Percentiles rank a stretch among this genome's conserved stretches.
Evolutionary conservation across 768 basidiomycete species (phyloP).

Genomic region (Crucibulum laeve): DNA sequence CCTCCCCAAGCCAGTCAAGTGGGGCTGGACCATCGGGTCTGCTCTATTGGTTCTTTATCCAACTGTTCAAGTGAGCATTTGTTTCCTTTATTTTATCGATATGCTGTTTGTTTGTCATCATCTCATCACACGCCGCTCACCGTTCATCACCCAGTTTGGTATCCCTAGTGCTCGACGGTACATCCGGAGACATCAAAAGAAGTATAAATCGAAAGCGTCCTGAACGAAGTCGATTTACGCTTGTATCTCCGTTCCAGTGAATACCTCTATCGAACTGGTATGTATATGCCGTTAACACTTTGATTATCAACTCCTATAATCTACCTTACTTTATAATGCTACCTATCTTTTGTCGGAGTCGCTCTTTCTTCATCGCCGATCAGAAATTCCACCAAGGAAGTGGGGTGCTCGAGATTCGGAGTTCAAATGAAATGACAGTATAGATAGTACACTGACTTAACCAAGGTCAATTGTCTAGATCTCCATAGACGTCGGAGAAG

Average conservation of each 20-base stretch:
- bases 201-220: constrained; percentile 6
- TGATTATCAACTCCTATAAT: no score
- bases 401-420: neutral
- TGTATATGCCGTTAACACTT: no score
- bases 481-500: constrained; percentile 5
- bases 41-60: constrained; percentile 68
- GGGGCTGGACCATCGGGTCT: constrained; percentile 62
- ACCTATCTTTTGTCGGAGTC: no score
- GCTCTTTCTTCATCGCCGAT: no score
- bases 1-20: constrained; percentile 56
- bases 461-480: no score
- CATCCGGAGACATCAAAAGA: constrained; percentile 5
- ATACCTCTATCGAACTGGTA: no score
- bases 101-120: constrained; percentile 1
- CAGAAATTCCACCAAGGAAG: no score
- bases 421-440: neutral
- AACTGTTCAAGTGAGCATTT: constrained; percentile 48
- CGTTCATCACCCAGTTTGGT: constrained; percentile 9
- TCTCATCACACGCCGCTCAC: no score
- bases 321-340: no score
- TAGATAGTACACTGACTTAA: neutral
- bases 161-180: constrained; percentile 6
- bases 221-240: no score
- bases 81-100: constrained; percentile 3
- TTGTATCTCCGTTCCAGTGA: no score